Evolutionary conservation across 768 basidiomycete species (phyloP).

Genomic region (Phaeolepiota aurea): DNA sequence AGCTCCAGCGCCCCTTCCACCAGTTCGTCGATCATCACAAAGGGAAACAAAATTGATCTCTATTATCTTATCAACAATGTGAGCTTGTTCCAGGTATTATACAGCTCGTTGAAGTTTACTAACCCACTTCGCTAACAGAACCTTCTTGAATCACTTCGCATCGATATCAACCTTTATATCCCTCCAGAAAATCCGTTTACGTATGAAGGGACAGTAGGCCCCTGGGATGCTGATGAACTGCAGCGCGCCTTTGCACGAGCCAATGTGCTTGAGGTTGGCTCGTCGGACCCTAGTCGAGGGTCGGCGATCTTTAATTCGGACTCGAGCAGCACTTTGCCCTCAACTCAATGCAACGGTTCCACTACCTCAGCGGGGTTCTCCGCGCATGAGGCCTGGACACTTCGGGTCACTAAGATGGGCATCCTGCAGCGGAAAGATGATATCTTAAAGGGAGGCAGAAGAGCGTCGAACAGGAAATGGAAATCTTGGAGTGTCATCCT

Average conservation of each 20-base stretch:
- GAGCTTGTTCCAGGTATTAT: constrained; percentile 13
- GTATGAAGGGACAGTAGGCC: constrained; percentile 55
- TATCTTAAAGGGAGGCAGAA: constrained; percentile 66
- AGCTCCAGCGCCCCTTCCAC: constrained; percentile 21
- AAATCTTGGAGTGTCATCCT: constrained; percentile 76
- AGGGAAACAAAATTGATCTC: constrained; percentile 73
- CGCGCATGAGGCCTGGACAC: constrained; percentile 24
- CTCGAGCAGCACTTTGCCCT: constrained; percentile 21
- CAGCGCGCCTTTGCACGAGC: constrained; percentile 58
- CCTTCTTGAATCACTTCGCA: constrained; percentile 58
- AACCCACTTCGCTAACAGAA: constrained; percentile 32
- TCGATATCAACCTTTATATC: constrained; percentile 52
- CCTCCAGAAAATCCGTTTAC: constrained; percentile 58
- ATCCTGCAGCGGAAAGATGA: constrained; percentile 80
- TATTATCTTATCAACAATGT: constrained; percentile 87
- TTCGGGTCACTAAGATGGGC: constrained; percentile 79
- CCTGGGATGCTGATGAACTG: constrained; percentile 62
- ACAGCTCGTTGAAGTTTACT: not conserved
- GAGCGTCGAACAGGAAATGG: constrained; percentile 79
- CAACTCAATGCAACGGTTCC: constrained; percentile 5
- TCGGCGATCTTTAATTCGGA: constrained; percentile 27
- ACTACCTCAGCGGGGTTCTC: not conserved
- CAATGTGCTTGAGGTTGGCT: constrained; percentile 44
- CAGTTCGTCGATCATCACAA: too few species aligned
- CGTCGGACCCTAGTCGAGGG: constrained; percentile 27